These are phyloP conservation scores for Podosphaera leucotricha DNA, from an alignment of 2,329 filamentous ascomycete genomes.

Conservation along the genomic window DNA sequence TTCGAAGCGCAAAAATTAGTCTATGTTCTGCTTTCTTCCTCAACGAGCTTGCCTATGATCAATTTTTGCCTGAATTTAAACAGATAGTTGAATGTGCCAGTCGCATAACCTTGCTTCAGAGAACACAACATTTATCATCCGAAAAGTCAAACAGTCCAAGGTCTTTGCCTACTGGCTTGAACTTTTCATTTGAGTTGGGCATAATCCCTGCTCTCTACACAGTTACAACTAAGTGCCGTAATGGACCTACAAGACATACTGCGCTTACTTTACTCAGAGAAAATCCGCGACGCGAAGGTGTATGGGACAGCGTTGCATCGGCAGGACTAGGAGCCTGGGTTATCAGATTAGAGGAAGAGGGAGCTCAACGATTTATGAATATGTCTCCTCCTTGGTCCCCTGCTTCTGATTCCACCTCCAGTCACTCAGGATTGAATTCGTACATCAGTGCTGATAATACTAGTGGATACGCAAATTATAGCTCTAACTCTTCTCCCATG, in stretches of 20 bases:
- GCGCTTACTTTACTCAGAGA: slow-evolving; percentile 10
- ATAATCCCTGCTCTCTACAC: slow-evolving; percentile 14
- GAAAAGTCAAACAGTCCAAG: background rate
- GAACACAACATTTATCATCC: background rate
- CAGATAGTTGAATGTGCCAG: slow-evolving; percentile 3
- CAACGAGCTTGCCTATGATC: slow-evolving; percentile 6
- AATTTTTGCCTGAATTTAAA: slow-evolving; percentile 5
- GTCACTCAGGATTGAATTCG: background rate
- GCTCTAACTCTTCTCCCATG: background rate
- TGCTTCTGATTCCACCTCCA: too few relatives aligned
- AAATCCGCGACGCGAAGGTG: slow-evolving; percentile 13
- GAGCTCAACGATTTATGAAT: background rate
- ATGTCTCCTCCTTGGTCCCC: too few relatives aligned
- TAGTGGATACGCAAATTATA: background rate
- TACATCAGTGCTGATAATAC: background rate
- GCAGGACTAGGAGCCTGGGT: slow-evolving; percentile 10
- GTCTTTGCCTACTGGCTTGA: background rate
- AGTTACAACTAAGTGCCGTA: slow-evolving; percentile 12
- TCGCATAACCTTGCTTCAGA: slow-evolving; percentile 3
- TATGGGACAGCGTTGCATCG: slow-evolving; percentile 14
- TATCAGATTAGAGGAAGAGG: slow-evolving; percentile 17
- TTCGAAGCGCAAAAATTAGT: slow-evolving; percentile 4
- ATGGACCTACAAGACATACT: slow-evolving; percentile 9
- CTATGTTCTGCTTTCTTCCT: slow-evolving; percentile 5
- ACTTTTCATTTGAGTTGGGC: slow-evolving; percentile 12